Conservation (phyloP, 2,329 filamentous ascomycete species). For the Colletotrichum sp. region DNA sequence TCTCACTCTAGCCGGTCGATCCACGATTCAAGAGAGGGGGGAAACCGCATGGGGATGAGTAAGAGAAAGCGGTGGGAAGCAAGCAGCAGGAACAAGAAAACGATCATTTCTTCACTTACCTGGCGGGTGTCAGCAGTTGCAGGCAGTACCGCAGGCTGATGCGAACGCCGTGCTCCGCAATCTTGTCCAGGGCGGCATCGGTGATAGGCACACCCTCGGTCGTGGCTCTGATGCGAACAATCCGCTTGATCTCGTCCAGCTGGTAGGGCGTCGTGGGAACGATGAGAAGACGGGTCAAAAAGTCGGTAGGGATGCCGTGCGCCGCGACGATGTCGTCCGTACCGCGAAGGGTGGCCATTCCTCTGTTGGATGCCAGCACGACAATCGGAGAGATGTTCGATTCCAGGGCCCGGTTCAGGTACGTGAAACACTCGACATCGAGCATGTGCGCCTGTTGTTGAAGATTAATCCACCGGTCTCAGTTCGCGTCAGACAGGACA, state of each 20-base stretch:
- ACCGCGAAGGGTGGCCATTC: slow-evolving; percentile 90
- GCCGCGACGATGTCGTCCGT: slow-evolving; percentile 82
- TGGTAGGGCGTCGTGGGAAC: slow-evolving; percentile 92
- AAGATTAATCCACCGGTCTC: slow-evolving; percentile 20
- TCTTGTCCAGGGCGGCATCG: slow-evolving; percentile 84
- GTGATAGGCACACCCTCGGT: slow-evolving; percentile 82
- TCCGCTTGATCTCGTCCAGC: slow-evolving; percentile 88
- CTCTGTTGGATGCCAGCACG: slow-evolving; percentile 95
- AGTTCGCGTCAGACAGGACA: slow-evolving; percentile 6
- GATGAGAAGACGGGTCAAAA: slow-evolving; percentile 92
- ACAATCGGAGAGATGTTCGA: slow-evolving; percentile 95
- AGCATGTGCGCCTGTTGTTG: slow-evolving; percentile 90
- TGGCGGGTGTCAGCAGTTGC: slow-evolving; percentile 87
- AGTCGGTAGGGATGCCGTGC: slow-evolving; percentile 93
- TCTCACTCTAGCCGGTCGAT: slow-evolving; percentile 29
- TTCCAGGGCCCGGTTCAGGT: slow-evolving; percentile 97
- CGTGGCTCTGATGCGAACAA: slow-evolving; percentile 82
- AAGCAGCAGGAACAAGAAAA: background rate
- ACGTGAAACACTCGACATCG: slow-evolving; percentile 98
- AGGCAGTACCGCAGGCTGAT: slow-evolving; percentile 93
- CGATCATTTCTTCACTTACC: slow-evolving; percentile 47
- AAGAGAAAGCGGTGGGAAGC: slow-evolving; percentile 1
- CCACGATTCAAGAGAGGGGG: slow-evolving; percentile 4
- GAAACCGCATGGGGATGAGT: background rate
- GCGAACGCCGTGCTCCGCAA: slow-evolving; percentile 84